Evolutionary conservation across 2,329 filamentous ascomycete species (phyloP).

Genomic region (Chrysoporthe austroafricana): DNA sequence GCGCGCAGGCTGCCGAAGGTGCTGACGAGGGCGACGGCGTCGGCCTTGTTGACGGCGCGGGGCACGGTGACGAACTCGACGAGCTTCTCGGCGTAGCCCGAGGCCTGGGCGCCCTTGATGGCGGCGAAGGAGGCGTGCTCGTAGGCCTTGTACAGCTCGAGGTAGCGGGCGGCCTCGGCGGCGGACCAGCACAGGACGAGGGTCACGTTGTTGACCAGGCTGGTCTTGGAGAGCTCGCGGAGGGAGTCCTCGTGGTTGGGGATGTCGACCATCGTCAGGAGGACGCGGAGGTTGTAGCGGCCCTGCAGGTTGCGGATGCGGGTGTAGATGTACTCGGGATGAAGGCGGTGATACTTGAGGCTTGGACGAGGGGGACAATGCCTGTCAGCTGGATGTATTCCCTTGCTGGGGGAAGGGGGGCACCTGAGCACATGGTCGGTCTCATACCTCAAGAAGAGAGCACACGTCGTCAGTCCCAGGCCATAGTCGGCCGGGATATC

Average conservation of each 20-base stretch:
- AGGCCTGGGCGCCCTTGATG: conserved; percentile 84
- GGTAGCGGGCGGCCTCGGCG: conserved; percentile 88
- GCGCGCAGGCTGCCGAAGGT: conserved; percentile 89
- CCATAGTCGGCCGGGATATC: conserved; percentile 96
- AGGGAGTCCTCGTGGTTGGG: conserved; percentile 89
- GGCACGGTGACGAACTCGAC: conserved; percentile 93
- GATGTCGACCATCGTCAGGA: conserved; percentile 93
- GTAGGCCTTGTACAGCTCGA: conserved; percentile 93
- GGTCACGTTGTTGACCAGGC: conserved; percentile 89
- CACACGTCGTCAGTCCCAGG: conserved; percentile 83
- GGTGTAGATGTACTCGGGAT: conserved; percentile 97
- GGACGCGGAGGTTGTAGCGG: conserved; percentile 82
- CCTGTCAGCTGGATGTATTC: not conserved
- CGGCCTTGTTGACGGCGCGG: conserved; percentile 89
- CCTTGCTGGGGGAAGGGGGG: too few relatives aligned
- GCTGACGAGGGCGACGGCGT: conserved; percentile 86
- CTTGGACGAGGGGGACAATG: conserved; percentile 40
- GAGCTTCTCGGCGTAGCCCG: conserved; percentile 82
- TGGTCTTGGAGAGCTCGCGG: conserved; percentile 90
- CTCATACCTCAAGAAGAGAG: conserved; percentile 74
- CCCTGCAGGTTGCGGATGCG: conserved; percentile 84
- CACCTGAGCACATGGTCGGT: too few relatives aligned
- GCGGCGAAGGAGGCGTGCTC: conserved; percentile 81
- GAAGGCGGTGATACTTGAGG: conserved; percentile 94
- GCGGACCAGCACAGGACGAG: conserved; percentile 93